Percentiles rank a stretch among this genome's conserved stretches.
Conservation (phyloP, 306 rosid genomes). For the Rubus parviflorus region DNA sequence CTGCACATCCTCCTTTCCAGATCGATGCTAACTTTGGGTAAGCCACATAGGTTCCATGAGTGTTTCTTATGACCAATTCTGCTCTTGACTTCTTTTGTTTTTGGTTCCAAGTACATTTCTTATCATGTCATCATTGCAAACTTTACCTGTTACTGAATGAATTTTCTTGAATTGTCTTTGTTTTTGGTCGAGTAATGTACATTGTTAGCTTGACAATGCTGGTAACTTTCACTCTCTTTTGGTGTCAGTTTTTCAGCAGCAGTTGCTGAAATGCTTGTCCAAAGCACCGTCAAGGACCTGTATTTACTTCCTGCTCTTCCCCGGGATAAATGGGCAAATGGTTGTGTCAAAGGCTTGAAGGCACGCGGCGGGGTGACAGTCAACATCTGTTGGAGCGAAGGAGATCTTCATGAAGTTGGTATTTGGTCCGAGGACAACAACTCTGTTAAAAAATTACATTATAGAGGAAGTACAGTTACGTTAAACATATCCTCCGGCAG, state of each 20-base stretch:
- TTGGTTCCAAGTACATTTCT: not conserved
- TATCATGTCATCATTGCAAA: not conserved
- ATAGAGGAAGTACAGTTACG: constrained; percentile 47
- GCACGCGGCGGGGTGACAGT: constrained; percentile 75
- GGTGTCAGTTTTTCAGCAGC: constrained; percentile 58
- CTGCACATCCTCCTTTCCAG: constrained; percentile 95
- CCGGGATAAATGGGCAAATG: constrained; percentile 69
- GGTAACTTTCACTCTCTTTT: not conserved
- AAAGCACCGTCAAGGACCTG: constrained; percentile 68
- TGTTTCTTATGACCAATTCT: not conserved
- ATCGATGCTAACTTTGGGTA: constrained; percentile 97
- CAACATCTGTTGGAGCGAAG: constrained; percentile 78
- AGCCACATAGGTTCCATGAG: constrained; percentile 21
- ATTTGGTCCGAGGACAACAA: constrained; percentile 59
- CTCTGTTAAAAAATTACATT: constrained; percentile 43
- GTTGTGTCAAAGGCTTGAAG: constrained; percentile 82
- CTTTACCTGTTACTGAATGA: not conserved
- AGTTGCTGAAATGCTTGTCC: constrained; percentile 82
- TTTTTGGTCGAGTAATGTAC: not conserved
- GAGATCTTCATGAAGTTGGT: constrained; percentile 67
- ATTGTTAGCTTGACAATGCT: not conserved
- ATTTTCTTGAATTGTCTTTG: not conserved
- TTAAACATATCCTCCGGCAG: constrained; percentile 41
- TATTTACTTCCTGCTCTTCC: constrained; percentile 83
- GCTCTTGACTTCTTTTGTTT: not conserved